phyloP scores from a whole-genome alignment of 163 green algal species.

The Scenedesmus sp. region DNA sequence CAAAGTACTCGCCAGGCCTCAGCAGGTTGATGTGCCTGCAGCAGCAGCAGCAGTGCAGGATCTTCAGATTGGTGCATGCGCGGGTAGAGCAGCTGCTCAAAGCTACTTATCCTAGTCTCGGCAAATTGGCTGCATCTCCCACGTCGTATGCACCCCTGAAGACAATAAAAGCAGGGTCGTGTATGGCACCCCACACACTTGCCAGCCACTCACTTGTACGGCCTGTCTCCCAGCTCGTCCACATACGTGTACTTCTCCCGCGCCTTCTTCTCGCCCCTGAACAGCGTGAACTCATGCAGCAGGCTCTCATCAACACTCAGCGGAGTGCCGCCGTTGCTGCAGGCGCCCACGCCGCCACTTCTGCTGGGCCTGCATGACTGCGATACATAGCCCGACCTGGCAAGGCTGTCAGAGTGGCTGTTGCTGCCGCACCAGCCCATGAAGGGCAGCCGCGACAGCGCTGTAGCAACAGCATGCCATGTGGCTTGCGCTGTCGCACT shows the following conservation, averaged over 20 bases:
- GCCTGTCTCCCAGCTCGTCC: conserved; percentile 34
- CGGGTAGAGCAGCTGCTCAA: no score
- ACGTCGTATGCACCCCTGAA: no score
- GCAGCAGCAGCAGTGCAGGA: neutral
- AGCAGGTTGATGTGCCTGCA: conserved; percentile 51
- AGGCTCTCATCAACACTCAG: neutral
- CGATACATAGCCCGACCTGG: neutral
- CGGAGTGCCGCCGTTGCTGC: neutral
- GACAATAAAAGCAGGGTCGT: neutral
- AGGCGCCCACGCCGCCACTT: neutral
- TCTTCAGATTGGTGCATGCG: neutral
- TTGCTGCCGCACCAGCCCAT: neutral
- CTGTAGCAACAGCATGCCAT: neutral
- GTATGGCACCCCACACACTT: neutral
- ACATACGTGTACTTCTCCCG: conserved; percentile 28
- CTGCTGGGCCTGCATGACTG: neutral
- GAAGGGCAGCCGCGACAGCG: neutral
- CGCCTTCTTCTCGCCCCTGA: neutral
- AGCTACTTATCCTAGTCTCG: no score
- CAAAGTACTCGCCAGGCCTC: conserved; percentile 65
- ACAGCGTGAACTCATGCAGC: neutral
- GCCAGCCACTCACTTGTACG: neutral
- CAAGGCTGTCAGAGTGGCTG: neutral
- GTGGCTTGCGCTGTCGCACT: neutral
- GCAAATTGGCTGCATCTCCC: no score